Conservation (phyloP, 2,329 filamentous ascomycete genomes). For the Talaromyces sp. region DNA sequence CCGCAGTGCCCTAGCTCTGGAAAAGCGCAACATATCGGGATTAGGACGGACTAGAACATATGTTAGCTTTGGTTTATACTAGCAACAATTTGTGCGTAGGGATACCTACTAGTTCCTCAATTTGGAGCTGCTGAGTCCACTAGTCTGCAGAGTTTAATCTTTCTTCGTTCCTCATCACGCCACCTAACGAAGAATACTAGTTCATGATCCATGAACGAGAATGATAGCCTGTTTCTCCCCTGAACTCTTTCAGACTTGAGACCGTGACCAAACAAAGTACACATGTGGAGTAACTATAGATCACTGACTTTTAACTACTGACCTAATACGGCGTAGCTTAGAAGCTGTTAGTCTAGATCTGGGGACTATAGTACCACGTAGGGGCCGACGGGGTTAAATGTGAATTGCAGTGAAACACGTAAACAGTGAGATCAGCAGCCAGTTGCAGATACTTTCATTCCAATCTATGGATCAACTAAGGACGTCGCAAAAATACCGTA, state of each 20-base stretch:
- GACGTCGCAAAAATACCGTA: not conserved
- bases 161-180: not conserved
- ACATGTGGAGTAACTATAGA: not conserved
- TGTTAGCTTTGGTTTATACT: not conserved
- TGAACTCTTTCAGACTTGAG: no score
- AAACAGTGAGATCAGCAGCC: not conserved
- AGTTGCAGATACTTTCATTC: not conserved
- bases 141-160: not conserved
- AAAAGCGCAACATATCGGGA: not conserved
- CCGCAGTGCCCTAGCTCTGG: not conserved
- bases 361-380: not conserved
- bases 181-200: not conserved
- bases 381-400: not conserved
- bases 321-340: not conserved
- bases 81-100: not conserved
- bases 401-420: not conserved
- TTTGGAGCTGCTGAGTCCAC: not conserved
- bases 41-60: not conserved
- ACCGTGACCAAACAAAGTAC: not conserved
- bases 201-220: not conserved
- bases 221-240: not conserved
- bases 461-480: not conserved
- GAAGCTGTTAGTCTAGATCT: not conserved
- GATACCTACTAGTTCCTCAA: not conserved
- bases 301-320: not conserved